These are phyloP conservation scores for Polytolypa hystricis DNA, from an alignment of 2,329 filamentous ascomycete species.

Conservation along the genomic window DNA sequence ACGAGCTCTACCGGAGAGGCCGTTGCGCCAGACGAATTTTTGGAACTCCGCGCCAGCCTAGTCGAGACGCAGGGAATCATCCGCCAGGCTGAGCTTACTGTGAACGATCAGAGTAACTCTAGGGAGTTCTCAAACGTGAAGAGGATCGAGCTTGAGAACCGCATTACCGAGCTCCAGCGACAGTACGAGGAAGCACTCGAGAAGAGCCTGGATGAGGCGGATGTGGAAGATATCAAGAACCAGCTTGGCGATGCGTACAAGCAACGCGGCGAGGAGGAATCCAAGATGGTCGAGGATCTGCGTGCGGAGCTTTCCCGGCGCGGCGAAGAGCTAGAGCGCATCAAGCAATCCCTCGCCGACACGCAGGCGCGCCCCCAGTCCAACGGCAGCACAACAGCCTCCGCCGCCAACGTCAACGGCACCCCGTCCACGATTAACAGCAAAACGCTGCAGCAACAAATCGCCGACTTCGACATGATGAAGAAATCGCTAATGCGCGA, in stretches of 20 bases:
- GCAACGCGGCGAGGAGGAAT: constrained; percentile 61
- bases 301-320: constrained; percentile 66
- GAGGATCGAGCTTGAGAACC: constrained; percentile 64
- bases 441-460: constrained; percentile 94
- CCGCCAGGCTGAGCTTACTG: constrained; percentile 78
- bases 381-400: constrained; percentile 32
- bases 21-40: constrained; percentile 70
- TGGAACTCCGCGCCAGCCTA: constrained; percentile 64
- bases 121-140: constrained; percentile 50
- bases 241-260: constrained; percentile 66
- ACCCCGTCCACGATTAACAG: constrained; percentile 51
- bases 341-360: constrained; percentile 71
- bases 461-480: constrained; percentile 97
- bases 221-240: constrained; percentile 74
- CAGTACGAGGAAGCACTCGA: constrained; percentile 78
- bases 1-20: constrained; percentile 65
- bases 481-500: constrained; percentile 99
- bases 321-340: constrained; percentile 67
- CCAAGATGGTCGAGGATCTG: constrained; percentile 63
- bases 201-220: constrained; percentile 63
- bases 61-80: constrained; percentile 87
- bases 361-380: constrained; percentile 47
- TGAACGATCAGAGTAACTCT: constrained; percentile 55
- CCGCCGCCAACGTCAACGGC: constrained; percentile 52
- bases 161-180: constrained; percentile 60